Evolutionary conservation across 2,329 filamentous ascomycete species (phyloP), one percentile per base, ranked within the genome.

Genomic region (Thermochaetoides dissita): DNA sequence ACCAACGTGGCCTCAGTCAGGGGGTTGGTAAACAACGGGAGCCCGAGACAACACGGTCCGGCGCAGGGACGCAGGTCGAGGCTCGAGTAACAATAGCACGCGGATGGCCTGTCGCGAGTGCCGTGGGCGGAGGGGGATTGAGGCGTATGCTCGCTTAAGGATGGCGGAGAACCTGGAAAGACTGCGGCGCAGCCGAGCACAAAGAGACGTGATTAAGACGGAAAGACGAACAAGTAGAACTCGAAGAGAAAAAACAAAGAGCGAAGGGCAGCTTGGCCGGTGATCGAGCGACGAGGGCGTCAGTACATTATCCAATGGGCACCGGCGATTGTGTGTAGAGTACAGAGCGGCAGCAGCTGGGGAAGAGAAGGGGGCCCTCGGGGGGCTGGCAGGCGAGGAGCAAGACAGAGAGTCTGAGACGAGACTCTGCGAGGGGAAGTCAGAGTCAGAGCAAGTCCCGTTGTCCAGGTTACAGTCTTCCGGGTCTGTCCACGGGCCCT

Each of bases 261-360:
- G 38, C 35, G 37, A 17, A 42, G 39, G 38, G 36, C 12, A 31
- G 45, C 38, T 35, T 24, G 36, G 43, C 40, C 45, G 41, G 49
- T 36, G 41, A 47, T 45, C 47, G 41, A 43, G 35, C 37, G 43
- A 41, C 41, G 41, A 32, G 36, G 40, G 38, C 33, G 50, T 53
- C 46, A 53, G 46, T 39, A 50, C 50, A 52, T 52, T 36, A 42
- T 38, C 47, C 30, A 12, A 38, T 44, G 33, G 36, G 49, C 46
- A 5, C 17, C 17, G 17, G 17, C 17, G 17, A 24, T 9, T 2
- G 40, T 37, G 11, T 12, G 17, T 24, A 24, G 17, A 32, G 11
- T 12, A 38, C 30, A 12, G 31, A 36, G 12, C 8, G 10, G 12
- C 36, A 41, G 10, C 17, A 38, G 40, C 7, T 35, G 43, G 6